A percentile compares a stretch with the other conserved stretches of the same genome.
These are phyloP conservation scores for Cantharellus cinnabarinus DNA, from an alignment of 768 basidiomycete genomes.

Conservation along the genomic window DNA sequence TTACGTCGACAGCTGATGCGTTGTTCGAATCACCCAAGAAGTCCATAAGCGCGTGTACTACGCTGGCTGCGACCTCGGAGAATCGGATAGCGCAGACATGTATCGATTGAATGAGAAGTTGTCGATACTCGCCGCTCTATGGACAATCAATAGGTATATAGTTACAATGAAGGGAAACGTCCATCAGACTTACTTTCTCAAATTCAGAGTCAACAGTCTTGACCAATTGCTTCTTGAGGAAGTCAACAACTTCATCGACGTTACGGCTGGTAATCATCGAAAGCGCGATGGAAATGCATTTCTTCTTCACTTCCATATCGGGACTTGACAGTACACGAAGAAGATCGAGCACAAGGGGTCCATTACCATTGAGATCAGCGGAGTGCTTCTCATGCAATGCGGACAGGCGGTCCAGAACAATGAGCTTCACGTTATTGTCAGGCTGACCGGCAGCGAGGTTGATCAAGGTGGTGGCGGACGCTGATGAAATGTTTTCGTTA, in stretches of 20 bases:
- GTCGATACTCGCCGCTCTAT: constrained; percentile 84
- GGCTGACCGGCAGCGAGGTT: constrained; percentile 85
- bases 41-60: constrained; percentile 84
- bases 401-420: constrained; percentile 84
- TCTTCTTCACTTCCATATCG: constrained; percentile 90
- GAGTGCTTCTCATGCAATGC: constrained; percentile 66
- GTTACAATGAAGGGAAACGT: neutral
- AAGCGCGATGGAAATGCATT: constrained; percentile 74
- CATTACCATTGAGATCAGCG: constrained; percentile 44
- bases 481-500: constrained; percentile 21
- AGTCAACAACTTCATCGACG: constrained; percentile 87
- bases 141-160: neutral
- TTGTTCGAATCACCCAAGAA: constrained; percentile 91
- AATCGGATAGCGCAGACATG: constrained; percentile 92
- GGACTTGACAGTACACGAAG: constrained; percentile 70
- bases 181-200: constrained; percentile 48
- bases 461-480: constrained; percentile 75
- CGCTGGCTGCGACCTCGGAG: constrained; percentile 88
- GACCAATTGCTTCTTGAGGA: constrained; percentile 95
- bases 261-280: constrained; percentile 88
- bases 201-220: constrained; percentile 80
- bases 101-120: constrained; percentile 91
- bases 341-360: constrained; percentile 79
- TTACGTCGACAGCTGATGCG: constrained; percentile 86
- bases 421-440: constrained; percentile 97